phyloP scores from a whole-genome alignment of 495 filamentous ascomycete genomes.

The Penicillium crystallinum region DNA sequence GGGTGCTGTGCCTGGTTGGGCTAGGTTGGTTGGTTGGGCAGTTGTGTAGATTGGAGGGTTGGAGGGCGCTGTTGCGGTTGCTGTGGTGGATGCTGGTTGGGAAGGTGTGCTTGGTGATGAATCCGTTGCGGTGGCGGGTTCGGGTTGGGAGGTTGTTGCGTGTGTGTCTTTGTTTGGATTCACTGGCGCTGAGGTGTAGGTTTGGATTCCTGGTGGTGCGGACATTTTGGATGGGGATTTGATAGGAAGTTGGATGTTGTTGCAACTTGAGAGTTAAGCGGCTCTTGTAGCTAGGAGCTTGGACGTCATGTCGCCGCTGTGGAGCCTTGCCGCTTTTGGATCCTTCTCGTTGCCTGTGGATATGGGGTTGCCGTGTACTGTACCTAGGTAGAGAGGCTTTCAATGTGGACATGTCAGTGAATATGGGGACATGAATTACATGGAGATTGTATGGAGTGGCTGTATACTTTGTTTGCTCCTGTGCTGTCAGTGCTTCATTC shows the following conservation, averaged over 20 bases:
- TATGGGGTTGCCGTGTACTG: neutral
- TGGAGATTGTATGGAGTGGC: too few species aligned
- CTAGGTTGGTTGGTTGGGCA: slow-evolving; percentile 31
- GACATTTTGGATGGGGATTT: slow-evolving; percentile 13
- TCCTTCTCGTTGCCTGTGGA: neutral
- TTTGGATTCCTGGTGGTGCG: slow-evolving; percentile 53
- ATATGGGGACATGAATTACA: too few species aligned
- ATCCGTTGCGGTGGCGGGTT: slow-evolving; percentile 39
- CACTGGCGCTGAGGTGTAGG: slow-evolving; percentile 58
- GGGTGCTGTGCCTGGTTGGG: slow-evolving; percentile 40
- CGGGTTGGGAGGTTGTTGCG: slow-evolving; percentile 19
- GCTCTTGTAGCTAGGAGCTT: slow-evolving; percentile 9
- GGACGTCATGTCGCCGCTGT: slow-evolving; percentile 23
- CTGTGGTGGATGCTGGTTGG: slow-evolving; percentile 14
- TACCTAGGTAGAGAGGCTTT: neutral
- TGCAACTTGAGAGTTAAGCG: neutral
- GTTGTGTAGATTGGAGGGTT: slow-evolving; percentile 42
- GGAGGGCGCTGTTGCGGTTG: slow-evolving; percentile 34
- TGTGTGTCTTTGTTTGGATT: slow-evolving; percentile 31
- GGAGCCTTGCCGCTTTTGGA: slow-evolving; percentile 12
- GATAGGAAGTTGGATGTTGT: neutral
- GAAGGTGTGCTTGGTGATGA: slow-evolving; percentile 16
- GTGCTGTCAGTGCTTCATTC: too few species aligned
- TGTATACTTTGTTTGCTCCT: too few species aligned
- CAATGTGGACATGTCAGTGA: neutral